Conservation (phyloP, 225 moss, liverwort and hornwort species). For the Polytrichum commune region DNA sequence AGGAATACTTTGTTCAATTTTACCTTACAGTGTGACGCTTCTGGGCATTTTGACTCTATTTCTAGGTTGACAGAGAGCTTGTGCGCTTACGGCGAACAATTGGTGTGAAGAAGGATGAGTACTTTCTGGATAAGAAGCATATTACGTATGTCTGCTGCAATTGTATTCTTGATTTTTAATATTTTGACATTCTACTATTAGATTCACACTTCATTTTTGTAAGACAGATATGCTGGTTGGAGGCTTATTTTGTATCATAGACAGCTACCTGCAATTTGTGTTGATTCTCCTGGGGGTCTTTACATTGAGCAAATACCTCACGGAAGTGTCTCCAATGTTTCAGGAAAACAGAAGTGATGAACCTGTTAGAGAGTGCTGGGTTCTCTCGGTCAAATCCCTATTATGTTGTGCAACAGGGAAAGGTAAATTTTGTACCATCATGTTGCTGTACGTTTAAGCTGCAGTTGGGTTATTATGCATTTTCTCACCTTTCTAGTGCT, state of each 20-base stretch:
- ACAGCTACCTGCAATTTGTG: too few species aligned
- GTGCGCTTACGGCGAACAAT: slow-evolving; percentile 89
- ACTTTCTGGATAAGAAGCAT: slow-evolving; percentile 96
- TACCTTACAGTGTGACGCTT: neutral
- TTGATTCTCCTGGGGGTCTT: too few species aligned
- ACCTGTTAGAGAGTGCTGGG: slow-evolving; percentile 89
- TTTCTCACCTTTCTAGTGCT: too few species aligned
- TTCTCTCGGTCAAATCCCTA: slow-evolving; percentile 95
- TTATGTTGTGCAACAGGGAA: slow-evolving; percentile 96
- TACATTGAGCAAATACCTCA: too few species aligned
- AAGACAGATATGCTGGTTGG: too few species aligned
- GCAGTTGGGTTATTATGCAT: too few species aligned
- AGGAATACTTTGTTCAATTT: neutral
- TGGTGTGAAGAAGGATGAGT: slow-evolving; percentile 94
- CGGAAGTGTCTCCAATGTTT: slow-evolving; percentile 4
- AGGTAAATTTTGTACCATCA: slow-evolving; percentile 34
- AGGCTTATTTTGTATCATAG: too few species aligned
- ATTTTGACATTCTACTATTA: too few species aligned
- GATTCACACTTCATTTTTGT: too few species aligned
- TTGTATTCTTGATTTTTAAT: neutral
- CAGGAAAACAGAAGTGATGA: slow-evolving; percentile 95
- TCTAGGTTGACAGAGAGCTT: slow-evolving; percentile 89
- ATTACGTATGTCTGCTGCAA: slow-evolving; percentile 53
- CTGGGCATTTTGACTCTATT: neutral
- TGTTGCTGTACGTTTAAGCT: too few species aligned